Evolutionary conservation across 176 grass and related monocot species (phyloP), one percentile per base, ranked within the genome.

Genomic region (Cocos nucifera): DNA sequence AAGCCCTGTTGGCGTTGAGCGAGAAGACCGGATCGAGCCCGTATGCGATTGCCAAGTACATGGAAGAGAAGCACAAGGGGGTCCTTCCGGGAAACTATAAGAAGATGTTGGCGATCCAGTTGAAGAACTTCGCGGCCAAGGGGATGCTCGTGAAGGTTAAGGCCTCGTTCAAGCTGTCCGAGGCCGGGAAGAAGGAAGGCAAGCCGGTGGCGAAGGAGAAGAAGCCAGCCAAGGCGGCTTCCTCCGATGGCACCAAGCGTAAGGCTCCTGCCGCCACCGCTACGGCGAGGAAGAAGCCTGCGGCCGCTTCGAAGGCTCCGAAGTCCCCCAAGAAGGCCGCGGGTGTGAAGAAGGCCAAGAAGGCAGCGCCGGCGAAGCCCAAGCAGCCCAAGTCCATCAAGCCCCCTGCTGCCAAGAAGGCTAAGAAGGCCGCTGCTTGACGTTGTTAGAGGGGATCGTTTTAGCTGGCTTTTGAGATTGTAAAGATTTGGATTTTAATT

Each of bases 1-100:
- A 90, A 39, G 91, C 91, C 51, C 84, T 96, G 51, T 23, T 77
- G 65, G 69, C 83, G 30, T 75, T 76, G 44, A 80, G 84, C 22
- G 82, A 74, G 22, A 82, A 68, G 60, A 62, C 66, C n/a, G 91
- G 81, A 16, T 77, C 80, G 69, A 96, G 86, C 69, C 27, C 65
- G 22, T 82, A 87, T 57, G 83, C 86, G 61, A 96, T 96, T 64
- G 86, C 78, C 3, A 96, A 96, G 76, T 71, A 72, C 72, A 84
- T 90, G 4, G 91, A 58, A 25, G 86, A 90, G 74, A 72, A 79
- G 80, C 86, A 96, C 66, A 81, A 58, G 68, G 83, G 66, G 3
- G 80, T 55, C 53, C 82, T 96, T 5, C 86, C 86, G 18, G 52
- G 69, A 0, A 96, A 96, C 73, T 96, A 82, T 71, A 79, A 77